Conservation (phyloP, 1,139 yeast species). For the Scheffersomyces quercinus region DNA sequence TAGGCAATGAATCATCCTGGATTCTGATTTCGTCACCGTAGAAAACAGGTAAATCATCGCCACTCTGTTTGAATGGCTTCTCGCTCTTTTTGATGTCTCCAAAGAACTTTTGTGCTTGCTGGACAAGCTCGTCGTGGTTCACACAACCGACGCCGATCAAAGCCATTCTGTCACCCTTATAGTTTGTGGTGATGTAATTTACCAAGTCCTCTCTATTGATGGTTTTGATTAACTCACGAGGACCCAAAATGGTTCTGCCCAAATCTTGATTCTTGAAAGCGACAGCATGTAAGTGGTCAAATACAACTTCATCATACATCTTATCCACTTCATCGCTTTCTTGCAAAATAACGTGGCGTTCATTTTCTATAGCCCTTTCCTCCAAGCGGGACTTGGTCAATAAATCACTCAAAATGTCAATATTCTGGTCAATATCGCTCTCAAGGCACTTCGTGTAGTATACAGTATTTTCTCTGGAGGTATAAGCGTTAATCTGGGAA, state of each 20-base stretch:
- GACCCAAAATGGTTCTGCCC: constrained; percentile 97
- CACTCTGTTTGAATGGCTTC: constrained; percentile 66
- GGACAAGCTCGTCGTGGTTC: constrained; percentile 79
- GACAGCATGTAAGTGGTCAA: constrained; percentile 93
- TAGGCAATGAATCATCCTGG: constrained; percentile 80
- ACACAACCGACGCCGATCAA: constrained; percentile 95
- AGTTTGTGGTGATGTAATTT: constrained; percentile 79
- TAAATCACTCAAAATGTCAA: constrained; percentile 87
- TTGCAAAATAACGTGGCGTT: constrained; percentile 91
- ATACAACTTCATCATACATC: constrained; percentile 97
- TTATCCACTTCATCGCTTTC: constrained; percentile 98
- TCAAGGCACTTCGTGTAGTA: constrained; percentile 89
- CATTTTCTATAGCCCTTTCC: constrained; percentile 84
- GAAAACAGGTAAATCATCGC: constrained; percentile 80
- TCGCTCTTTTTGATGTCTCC: constrained; percentile 72
- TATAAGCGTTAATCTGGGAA: constrained; percentile 94
- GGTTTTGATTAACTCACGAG: constrained; percentile 81
- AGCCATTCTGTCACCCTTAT: constrained; percentile 97
- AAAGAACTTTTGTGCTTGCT: constrained; percentile 72
- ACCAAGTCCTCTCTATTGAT: constrained; percentile 76
- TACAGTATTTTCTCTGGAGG: constrained; percentile 95
- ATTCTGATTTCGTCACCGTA: constrained; percentile 84
- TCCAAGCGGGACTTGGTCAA: constrained; percentile 84
- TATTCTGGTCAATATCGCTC: constrained; percentile 78
- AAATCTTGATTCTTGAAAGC: constrained; percentile 89